Evolutionary conservation across 2,329 filamentous ascomycete species (phyloP), one percentile per base, ranked within the genome.

Genomic region (Fusarium globosum): DNA sequence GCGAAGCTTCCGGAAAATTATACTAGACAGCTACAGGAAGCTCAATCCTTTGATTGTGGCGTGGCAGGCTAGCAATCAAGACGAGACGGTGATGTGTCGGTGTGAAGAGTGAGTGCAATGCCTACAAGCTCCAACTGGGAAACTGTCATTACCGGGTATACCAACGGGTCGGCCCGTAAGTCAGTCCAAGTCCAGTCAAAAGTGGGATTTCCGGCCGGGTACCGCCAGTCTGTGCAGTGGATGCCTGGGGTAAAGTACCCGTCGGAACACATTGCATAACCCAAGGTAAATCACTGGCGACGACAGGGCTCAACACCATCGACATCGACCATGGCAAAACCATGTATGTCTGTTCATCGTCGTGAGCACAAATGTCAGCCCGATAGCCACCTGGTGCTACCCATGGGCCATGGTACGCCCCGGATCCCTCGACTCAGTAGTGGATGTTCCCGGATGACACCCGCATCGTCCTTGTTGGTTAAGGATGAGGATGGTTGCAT

Each of bases 161-260:
- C 61, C 68, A 71, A 71, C 76, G 76, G 76, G 72, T 75, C 76
- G 76, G 73, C 66, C 76, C 76, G 76, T 75, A 64, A 69, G 72
- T 71, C 74, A 68, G 69, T 57, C 61, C 41, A 55, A 56, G 62
- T 61, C 61, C 49, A 53, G 46, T 49, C 26, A 60, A 70, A 69
- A 56, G 65, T 64, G 71, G 65, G 66, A 68, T 68, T 71, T 67
- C 16, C 68, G 57, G 56, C 16, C 68, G 55, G 23, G 30, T 68
- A 38, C 51, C 43, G 39, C 41, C n/a, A 38, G 33, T 56, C 43
- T 58, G 30, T 58, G 41, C 23, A 36, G 55, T 48, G 55, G 42
- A 33, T 69, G 59, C 61, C 62, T 67, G 64, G 51, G 51, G 65
- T 60, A 61, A 67, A 66, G 45, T 62, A 57, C 66, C 71, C 67